phyloP scores from a whole-genome alignment of 2,329 filamentous ascomycete species.

The Blastomyces silverae region DNA sequence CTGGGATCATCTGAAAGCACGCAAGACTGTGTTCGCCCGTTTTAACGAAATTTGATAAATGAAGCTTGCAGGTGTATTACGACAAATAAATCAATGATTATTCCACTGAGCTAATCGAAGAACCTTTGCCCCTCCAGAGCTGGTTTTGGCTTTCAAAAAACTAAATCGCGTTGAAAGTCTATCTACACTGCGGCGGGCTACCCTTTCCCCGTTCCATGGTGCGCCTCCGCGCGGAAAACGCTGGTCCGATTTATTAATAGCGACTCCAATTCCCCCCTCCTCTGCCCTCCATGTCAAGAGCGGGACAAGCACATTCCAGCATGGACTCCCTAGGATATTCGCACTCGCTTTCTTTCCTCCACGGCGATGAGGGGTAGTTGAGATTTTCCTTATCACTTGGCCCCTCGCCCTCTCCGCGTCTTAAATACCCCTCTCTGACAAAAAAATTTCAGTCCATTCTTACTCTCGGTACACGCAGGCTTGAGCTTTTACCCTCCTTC shows the following conservation, averaged over 20 bases:
- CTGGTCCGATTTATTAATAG: not conserved
- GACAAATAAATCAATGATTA: too few species aligned
- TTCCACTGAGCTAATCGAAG: too few species aligned
- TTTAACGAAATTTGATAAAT: too few species aligned
- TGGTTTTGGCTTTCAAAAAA: too few species aligned
- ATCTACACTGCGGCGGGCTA: not conserved
- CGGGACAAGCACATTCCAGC: not conserved
- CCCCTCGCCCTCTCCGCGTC: not conserved
- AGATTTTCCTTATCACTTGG: not conserved
- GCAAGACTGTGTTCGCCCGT: too few species aligned
- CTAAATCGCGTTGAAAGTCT: not conserved
- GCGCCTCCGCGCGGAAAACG: slow-evolving; percentile 17
- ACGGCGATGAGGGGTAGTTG: slow-evolving; percentile 1
- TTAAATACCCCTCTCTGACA: not conserved
- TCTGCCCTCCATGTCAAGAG: not conserved
- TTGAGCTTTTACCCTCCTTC: slow-evolving; percentile 6
- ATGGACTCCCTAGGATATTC: not conserved
- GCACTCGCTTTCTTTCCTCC: not conserved
- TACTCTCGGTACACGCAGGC: not conserved
- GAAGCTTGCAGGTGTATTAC: too few species aligned
- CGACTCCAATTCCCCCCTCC: not conserved
- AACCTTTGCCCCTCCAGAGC: too few species aligned
- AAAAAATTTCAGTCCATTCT: not conserved
- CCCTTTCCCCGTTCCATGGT: slow-evolving; percentile 10
- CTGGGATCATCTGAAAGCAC: too few species aligned